Percentiles rank a stretch among this genome's conserved stretches.
Evolutionary conservation across 352 stramenopile genomes (phyloP).

Genomic region (Peronospora farinosa): DNA sequence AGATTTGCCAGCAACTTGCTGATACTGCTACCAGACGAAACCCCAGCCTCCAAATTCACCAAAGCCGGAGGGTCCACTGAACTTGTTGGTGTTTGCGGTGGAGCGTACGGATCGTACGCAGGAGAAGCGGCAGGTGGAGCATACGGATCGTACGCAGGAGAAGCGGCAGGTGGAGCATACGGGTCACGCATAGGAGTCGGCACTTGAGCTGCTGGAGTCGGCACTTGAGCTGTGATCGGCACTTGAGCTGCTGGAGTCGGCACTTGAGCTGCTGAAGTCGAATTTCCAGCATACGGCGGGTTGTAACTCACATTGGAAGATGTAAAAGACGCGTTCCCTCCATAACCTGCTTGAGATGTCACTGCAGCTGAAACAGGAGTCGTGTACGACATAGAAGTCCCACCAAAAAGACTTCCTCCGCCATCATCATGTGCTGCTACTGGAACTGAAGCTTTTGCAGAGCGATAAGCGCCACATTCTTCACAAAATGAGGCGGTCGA

Average conservation of each 20-base stretch:
- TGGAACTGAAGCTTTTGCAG: slow-evolving; percentile 6
- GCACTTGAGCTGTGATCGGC: too few species aligned
- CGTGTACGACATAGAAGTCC: slow-evolving; percentile 27
- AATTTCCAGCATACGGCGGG: slow-evolving; percentile 15
- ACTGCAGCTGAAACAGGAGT: slow-evolving; percentile 7
- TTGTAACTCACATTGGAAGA: slow-evolving; percentile 29
- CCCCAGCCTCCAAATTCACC: slow-evolving; percentile 36
- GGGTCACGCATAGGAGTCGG: slow-evolving; percentile 21
- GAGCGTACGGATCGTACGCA: slow-evolving; percentile 31
- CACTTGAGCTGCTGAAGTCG: slow-evolving; percentile 13
- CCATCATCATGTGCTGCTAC: slow-evolving; percentile 26
- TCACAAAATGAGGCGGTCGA: slow-evolving; percentile 61
- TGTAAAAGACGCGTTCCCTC: slow-evolving; percentile 19
- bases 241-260: slow-evolving; percentile 14
- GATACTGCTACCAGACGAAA: slow-evolving; percentile 39
- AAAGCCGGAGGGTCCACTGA: slow-evolving; percentile 38
- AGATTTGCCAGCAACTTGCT: slow-evolving; percentile 60
- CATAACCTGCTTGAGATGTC: slow-evolving; percentile 11
- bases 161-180: slow-evolving; percentile 24
- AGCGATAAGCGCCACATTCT: slow-evolving; percentile 59
- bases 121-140: slow-evolving; percentile 19
- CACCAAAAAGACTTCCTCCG: slow-evolving; percentile 54
- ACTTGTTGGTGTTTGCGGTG: slow-evolving; percentile 20
- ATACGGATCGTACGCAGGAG: slow-evolving; percentile 29
- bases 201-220: slow-evolving; percentile 14